A percentile compares a stretch with the other conserved stretches of the same genome.
Conservation (phyloP, 2,329 filamentous ascomycete genomes). For the Botryosphaeria dothidea region DNA sequence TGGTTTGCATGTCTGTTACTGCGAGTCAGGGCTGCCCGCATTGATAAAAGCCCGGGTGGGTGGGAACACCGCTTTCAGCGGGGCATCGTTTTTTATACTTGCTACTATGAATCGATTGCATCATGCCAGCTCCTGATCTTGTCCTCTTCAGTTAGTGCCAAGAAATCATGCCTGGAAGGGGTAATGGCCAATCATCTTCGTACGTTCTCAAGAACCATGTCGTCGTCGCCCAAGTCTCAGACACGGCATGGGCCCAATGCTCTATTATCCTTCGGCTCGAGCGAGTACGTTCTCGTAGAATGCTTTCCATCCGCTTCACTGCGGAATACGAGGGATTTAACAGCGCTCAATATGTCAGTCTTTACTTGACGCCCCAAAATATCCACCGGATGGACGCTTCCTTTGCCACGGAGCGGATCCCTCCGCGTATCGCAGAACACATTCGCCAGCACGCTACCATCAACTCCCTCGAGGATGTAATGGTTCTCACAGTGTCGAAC, state of each 20-base stretch:
- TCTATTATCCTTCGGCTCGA: neutral
- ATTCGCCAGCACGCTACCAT: neutral
- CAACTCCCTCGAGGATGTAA: neutral
- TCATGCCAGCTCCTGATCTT: neutral
- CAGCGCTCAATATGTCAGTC: neutral
- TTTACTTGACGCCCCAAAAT: neutral
- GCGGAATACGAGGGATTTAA: neutral
- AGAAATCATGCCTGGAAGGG: neutral
- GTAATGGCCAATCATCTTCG: neutral
- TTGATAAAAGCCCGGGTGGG: neutral
- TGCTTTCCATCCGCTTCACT: neutral
- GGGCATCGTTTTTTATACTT: neutral
- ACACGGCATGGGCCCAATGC: neutral
- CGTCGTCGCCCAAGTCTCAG: neutral
- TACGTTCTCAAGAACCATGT: neutral
- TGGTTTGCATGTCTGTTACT: neutral
- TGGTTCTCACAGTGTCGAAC: neutral
- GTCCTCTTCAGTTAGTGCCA: neutral
- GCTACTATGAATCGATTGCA: neutral
- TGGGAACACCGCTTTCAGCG: neutral
- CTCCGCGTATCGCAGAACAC: neutral
- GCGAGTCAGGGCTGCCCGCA: neutral
- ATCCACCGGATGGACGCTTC: neutral
- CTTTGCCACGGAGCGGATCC: neutral
- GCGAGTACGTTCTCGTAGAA: neutral